Evolutionary conservation across 192 early-diverging fungal genomes (phyloP).

Genomic region (Lobosporangium transversale): DNA sequence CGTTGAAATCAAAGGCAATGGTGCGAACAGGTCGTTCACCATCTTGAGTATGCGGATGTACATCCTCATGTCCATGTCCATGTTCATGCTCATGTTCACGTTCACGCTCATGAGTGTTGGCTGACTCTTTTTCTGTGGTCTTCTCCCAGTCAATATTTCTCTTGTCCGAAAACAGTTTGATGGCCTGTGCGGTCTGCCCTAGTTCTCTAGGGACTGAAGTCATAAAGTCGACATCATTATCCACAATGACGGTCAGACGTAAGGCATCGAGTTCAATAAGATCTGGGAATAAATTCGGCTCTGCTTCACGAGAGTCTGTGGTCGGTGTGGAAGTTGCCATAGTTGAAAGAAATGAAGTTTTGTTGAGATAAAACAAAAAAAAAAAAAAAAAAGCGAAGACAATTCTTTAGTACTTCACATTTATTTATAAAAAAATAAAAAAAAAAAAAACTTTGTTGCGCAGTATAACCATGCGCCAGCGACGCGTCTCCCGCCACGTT

Average conservation of each 20-base stretch:
- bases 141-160: constrained; percentile 34
- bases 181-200: constrained; percentile 21
- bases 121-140: background rate
- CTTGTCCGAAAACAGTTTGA: constrained; percentile 19
- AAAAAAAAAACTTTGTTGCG: background rate
- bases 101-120: no score
- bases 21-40: constrained; percentile 4
- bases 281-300: constrained; percentile 25
- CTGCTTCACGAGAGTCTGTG: no score
- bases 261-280: constrained; percentile 43
- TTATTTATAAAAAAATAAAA: no score
- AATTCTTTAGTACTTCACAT: no score
- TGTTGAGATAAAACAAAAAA: no score
- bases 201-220: constrained; percentile 31
- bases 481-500: no score
- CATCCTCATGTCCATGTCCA: no score
- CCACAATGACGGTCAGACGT: constrained; percentile 42
- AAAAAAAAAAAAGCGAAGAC: no score
- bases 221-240: constrained; percentile 52
- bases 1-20: constrained; percentile 29
- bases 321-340: no score
- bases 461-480: background rate
- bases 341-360: no score
- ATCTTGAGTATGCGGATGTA: background rate
- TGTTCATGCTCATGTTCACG: no score